Evolutionary conservation across 257 asterid species (phyloP).

Genomic region (Salvia hispanica): DNA sequence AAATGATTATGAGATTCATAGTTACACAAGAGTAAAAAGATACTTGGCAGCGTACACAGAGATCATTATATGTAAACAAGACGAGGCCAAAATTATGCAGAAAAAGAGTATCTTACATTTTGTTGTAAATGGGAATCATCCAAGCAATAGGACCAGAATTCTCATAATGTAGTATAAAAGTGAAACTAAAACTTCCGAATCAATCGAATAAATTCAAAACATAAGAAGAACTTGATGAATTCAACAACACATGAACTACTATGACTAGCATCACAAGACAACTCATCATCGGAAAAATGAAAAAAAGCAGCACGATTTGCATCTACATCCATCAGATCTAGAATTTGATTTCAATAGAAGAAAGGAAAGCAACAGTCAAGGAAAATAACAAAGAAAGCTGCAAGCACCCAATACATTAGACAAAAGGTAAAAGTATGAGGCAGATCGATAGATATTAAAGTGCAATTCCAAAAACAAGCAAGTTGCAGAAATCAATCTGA

Average conservation of each 20-base stretch:
- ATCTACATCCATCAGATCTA: constrained; percentile 17
- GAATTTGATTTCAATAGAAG: constrained; percentile 12
- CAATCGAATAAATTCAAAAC: not conserved
- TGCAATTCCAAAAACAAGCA: not conserved
- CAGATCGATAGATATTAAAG: constrained; percentile 16
- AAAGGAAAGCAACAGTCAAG: not conserved
- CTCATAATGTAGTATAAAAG: not conserved
- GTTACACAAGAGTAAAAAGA: not conserved
- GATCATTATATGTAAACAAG: not conserved
- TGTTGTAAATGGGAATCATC: not conserved
- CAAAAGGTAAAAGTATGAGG: not conserved
- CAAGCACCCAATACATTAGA: not conserved
- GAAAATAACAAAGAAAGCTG: not conserved
- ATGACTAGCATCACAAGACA: not conserved
- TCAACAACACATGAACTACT: constrained; percentile 6
- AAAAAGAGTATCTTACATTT: not conserved
- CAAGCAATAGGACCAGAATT: not conserved
- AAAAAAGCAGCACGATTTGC: not conserved
- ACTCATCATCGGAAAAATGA: not conserved
- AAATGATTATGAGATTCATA: not conserved
- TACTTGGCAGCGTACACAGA: not conserved
- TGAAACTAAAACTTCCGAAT: not conserved
- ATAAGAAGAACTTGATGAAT: constrained; percentile 1
- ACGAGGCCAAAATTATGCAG: not conserved
- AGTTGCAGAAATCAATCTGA: not conserved